phyloP scores from a whole-genome alignment of 345 rosid genomes.

The Lumnitzera racemosa region DNA sequence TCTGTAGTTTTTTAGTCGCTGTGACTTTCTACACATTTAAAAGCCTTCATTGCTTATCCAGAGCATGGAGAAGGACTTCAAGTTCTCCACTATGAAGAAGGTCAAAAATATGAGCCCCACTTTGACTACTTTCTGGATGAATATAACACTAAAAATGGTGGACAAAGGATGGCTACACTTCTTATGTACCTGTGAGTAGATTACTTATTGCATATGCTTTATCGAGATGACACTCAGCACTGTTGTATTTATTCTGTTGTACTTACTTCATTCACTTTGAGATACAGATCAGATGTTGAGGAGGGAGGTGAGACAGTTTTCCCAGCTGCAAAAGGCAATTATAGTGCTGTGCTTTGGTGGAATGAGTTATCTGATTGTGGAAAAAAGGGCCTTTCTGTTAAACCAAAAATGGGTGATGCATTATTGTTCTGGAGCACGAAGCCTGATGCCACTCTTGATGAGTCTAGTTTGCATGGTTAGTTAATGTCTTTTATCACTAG shows the following conservation, averaged over 20 bases:
- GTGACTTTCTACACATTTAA: slow-evolving; percentile 1
- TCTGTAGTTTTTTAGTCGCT: not conserved
- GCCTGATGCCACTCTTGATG: slow-evolving; percentile 79
- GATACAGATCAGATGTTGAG: slow-evolving; percentile 88
- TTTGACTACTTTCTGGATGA: slow-evolving; percentile 88
- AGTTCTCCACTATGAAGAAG: slow-evolving; percentile 88
- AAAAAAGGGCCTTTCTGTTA: slow-evolving; percentile 75
- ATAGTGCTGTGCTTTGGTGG: slow-evolving; percentile 91
- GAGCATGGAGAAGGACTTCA: slow-evolving; percentile 98
- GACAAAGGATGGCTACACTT: slow-evolving; percentile 93
- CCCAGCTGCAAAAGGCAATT: slow-evolving; percentile 80
- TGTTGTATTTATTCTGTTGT: not conserved
- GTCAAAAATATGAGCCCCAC: slow-evolving; percentile 95
- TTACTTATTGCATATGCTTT: not conserved
- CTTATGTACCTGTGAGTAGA: slow-evolving; percentile 94
- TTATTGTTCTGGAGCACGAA: slow-evolving; percentile 98
- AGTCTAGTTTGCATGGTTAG: slow-evolving; percentile 93
- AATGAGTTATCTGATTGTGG: slow-evolving; percentile 90
- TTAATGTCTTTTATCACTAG: not conserved
- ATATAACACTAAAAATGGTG: slow-evolving; percentile 83
- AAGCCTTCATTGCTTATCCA: slow-evolving; percentile 14
- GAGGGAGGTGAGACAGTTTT: slow-evolving; percentile 98
- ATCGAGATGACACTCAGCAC: not conserved
- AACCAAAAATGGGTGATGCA: slow-evolving; percentile 96
- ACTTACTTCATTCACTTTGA: slow-evolving; percentile 9